Conservation (phyloP, 768 basidiomycete species). For the Lactarius vividus region DNA sequence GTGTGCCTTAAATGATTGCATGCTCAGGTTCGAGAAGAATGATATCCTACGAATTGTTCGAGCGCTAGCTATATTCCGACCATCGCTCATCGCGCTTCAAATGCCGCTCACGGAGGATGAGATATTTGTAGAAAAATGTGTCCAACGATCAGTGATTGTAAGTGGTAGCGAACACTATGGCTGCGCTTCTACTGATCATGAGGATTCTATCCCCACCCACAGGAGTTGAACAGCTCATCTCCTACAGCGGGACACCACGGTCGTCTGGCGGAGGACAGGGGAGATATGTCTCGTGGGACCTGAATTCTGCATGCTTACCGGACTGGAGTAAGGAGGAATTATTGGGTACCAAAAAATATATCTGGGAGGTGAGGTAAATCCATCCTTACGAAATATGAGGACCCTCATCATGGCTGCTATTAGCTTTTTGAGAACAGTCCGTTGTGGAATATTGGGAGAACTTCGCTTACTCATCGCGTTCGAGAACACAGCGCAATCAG, state of each 20-base stretch:
- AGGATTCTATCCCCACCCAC: conserved; percentile 1
- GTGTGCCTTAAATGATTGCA: not conserved
- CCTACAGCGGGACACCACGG: conserved; percentile 94
- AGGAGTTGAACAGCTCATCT: conserved; percentile 97
- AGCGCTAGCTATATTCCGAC: conserved; percentile 90
- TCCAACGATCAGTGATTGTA: conserved; percentile 89
- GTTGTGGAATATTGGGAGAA: conserved; percentile 96
- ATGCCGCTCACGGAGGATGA: conserved; percentile 97
- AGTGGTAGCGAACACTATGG: conserved; percentile 31
- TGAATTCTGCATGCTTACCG: conserved; percentile 93
- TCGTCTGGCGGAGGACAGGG: conserved; percentile 96
- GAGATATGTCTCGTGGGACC: conserved; percentile 96
- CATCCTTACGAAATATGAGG: conserved; percentile 7
- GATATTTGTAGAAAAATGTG: conserved; percentile 92
- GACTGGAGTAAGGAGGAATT: conserved; percentile 88
- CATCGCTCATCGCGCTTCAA: conserved; percentile 95
- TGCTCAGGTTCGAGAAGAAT: conserved; percentile 85
- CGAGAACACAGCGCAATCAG: conserved; percentile 94
- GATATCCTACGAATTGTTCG: conserved; percentile 93
- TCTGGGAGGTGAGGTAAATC: conserved; percentile 56
- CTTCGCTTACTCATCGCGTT: conserved; percentile 96
- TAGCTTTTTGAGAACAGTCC: conserved; percentile 93
- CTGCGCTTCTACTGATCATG: conserved; percentile 16
- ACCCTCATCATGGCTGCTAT: conserved; percentile 7
- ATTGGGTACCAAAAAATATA: conserved; percentile 53